Base-by-base conservation (phyloP, 75 land plant genomes). In the Gnetum montanum region DNA sequence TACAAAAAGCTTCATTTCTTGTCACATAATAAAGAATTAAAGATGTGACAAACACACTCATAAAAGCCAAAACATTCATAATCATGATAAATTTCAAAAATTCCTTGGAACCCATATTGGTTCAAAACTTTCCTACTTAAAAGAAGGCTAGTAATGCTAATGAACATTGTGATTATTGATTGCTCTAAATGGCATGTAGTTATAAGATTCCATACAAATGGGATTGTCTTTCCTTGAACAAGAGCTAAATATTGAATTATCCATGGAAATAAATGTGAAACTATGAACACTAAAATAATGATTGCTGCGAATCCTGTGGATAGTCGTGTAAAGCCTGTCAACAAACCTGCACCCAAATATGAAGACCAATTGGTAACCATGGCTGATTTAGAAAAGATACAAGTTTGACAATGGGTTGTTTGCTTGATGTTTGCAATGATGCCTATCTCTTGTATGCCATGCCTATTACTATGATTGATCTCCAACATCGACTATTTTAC, bases 101-200 rank as follows among this genome's bases (percentile, higher is more conserved):
- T 65, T 90, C 99, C 59, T 64, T 80, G 16, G 90, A 69, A 25
- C 92, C 96, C 99, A 95, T 43, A 95, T 54, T 34, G 99, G 99
- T 61, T 90, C 97, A n/a, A n/a, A n/a, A n/a, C n/a, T n/a, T n/a
- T n/a, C n/a, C n/a, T n/a, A n/a, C n/a, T n/a, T n/a, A n/a, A n/a
- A n/a, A n/a, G n/a, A n/a, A n/a, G n/a, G 55, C 97, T 85, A 49
- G 78, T 36, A 13, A 72, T 64, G 75, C 98, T 85, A 30, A 76
- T 31, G 29, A 77, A 44, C 56, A 86, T 59, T 69, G 86, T 83
- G 49, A 77, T 58, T 28, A 88, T 26, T 25, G 88, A 60, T 58
- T 77, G 84, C 61, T 93, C 98, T 55, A 82, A 54, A 51, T 88
- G 89, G 30, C 98, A 90, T 20, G 98, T 82, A 22, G 98, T 89